Evolutionary conservation across 768 basidiomycete genomes (phyloP).

Genomic region (Amanita fuliginea): DNA sequence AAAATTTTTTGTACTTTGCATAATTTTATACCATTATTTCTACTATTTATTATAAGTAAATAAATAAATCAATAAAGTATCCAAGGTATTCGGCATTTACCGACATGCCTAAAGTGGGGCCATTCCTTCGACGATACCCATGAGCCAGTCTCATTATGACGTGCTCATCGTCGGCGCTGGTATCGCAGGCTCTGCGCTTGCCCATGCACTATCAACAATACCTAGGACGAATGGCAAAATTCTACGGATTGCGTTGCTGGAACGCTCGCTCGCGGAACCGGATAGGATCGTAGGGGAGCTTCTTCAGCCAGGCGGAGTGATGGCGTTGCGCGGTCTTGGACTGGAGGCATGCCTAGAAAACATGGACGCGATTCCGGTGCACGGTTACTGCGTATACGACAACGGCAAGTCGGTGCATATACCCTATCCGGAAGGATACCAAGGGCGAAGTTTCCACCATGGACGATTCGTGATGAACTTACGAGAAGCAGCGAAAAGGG

Average conservation of each 20-base stretch:
- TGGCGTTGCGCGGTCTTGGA: constrained; percentile 67
- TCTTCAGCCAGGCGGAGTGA: constrained; percentile 85
- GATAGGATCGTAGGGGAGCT: constrained; percentile 98
- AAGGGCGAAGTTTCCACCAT: constrained; percentile 90
- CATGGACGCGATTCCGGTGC: constrained; percentile 77
- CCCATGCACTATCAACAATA: constrained; percentile 66
- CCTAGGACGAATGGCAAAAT: constrained; percentile 34
- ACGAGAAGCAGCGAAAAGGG: constrained; percentile 49
- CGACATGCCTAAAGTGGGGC: constrained; percentile 4
- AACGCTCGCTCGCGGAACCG: constrained; percentile 85
- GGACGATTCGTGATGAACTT: constrained; percentile 80
- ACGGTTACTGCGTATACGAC: constrained; percentile 80
- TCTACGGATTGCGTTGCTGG: constrained; percentile 73
- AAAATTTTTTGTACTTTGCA: too few species aligned
- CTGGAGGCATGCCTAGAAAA: constrained; percentile 65
- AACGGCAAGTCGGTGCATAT: constrained; percentile 66
- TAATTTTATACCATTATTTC: too few species aligned
- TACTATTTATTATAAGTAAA: too few species aligned
- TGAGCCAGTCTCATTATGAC: constrained; percentile 37
- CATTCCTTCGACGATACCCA: neutral
- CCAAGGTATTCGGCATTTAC: neutral
- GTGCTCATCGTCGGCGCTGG: constrained; percentile 89
- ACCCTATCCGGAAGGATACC: constrained; percentile 65
- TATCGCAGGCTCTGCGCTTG: constrained; percentile 79
- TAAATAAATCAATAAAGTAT: too few species aligned